phyloP scores from a whole-genome alignment of 2,329 filamentous ascomycete genomes.

The Cladosporium sp. region DNA sequence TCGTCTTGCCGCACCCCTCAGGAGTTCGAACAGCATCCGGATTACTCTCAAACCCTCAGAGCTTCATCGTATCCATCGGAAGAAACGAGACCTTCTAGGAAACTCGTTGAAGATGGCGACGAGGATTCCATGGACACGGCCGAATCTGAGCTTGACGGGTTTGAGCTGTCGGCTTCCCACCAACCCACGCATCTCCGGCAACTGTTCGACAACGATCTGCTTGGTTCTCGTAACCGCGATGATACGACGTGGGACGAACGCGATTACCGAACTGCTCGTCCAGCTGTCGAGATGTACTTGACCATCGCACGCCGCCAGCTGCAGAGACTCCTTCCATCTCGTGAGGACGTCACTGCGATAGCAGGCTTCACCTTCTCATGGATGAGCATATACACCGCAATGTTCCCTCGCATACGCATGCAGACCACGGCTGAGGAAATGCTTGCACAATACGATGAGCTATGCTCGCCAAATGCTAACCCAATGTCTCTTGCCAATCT shows the following conservation, averaged over 20 bases:
- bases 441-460: constrained; percentile 30
- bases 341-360: constrained; percentile 28
- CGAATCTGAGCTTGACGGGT: constrained; percentile 15
- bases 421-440: constrained; percentile 28
- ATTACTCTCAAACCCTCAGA: not conserved
- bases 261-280: not conserved
- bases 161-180: constrained; percentile 24
- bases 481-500: constrained; percentile 32
- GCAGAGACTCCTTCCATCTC: constrained; percentile 29
- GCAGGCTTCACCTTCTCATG: constrained; percentile 21
- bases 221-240: constrained; percentile 16
- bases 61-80: not conserved
- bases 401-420: constrained; percentile 27
- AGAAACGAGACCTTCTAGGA: not conserved
- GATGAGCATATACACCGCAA: constrained; percentile 31
- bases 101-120: not conserved
- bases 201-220: constrained; percentile 36
- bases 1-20: not conserved
- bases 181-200: constrained; percentile 33
- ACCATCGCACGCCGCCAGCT: constrained; percentile 26
- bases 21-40: not conserved
- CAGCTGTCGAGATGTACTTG: constrained; percentile 15
- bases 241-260: not conserved
- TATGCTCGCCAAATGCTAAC: constrained; percentile 27
- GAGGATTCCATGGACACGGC: not conserved